Percentiles rank a stretch among this genome's conserved stretches.
Conservation (phyloP, 1,284 basidiomycete species). For the Phellinidium pouzarii region DNA sequence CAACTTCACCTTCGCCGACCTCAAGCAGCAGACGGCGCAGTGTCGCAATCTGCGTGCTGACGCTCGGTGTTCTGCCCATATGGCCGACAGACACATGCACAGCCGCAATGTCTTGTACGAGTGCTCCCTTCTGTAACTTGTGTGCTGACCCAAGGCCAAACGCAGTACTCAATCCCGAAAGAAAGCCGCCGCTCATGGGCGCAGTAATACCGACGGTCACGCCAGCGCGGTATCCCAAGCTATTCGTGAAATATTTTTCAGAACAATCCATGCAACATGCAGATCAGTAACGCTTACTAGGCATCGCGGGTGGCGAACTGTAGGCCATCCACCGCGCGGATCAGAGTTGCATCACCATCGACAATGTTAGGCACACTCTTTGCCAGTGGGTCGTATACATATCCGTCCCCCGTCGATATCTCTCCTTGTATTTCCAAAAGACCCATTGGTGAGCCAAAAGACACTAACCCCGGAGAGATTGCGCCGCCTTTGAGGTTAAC, state of each 20-base stretch:
- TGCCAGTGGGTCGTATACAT: conserved; percentile 23
- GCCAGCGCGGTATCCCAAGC: conserved; percentile 19
- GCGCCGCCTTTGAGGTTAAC: conserved; percentile 22
- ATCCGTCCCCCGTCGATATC: conserved; percentile 38
- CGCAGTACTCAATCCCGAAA: conserved; percentile 42
- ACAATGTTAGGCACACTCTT: conserved; percentile 25
- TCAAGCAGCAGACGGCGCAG: conserved; percentile 34
- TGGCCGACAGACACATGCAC: conserved; percentile 36
- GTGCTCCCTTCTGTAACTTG: conserved; percentile 33
- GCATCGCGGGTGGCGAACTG: conserved; percentile 39
- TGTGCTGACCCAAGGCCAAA: conserved; percentile 38
- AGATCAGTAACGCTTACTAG: not conserved
- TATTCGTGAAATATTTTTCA: not conserved
- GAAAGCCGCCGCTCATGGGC: conserved; percentile 33
- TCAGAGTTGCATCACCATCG: conserved; percentile 34
- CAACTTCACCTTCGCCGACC: conserved; percentile 22
- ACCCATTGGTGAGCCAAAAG: conserved; percentile 32
- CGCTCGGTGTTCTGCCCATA: conserved; percentile 25
- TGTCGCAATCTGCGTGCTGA: conserved; percentile 38
- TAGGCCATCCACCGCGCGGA: conserved; percentile 46
- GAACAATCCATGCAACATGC: not conserved
- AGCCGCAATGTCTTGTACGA: conserved; percentile 36
- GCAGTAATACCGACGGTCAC: conserved; percentile 29
- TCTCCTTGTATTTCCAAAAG: conserved; percentile 36
- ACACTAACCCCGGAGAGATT: conserved; percentile 29